phyloP scores from a whole-genome alignment of 495 filamentous ascomycete genomes.

The Jackrogersella multiformis region DNA sequence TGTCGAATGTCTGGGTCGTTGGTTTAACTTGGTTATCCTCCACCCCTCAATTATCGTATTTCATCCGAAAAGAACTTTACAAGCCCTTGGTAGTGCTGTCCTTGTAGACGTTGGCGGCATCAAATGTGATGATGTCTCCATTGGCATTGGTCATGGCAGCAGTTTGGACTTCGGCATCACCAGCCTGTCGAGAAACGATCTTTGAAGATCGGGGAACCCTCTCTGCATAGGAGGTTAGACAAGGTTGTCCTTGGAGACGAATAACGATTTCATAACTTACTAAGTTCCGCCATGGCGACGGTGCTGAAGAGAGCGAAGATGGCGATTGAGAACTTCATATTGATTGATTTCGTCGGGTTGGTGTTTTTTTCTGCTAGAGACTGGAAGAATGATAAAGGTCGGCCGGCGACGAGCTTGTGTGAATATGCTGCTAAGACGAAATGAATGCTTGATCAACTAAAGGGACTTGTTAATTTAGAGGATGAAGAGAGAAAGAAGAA shows the following conservation, averaged over 20 bases:
- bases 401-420: constrained; percentile 57
- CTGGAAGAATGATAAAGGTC: constrained; percentile 50
- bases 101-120: constrained; percentile 50
- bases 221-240: constrained; percentile 26
- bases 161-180: constrained; percentile 39
- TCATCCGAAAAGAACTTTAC: constrained; percentile 29
- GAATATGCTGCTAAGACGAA: constrained; percentile 42
- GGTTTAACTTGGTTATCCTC: constrained; percentile 11
- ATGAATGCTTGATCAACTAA: constrained; percentile 40
- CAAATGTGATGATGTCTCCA: constrained; percentile 55
- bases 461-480: constrained; percentile 26
- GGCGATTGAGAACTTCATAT: constrained; percentile 62
- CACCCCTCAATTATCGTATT: background rate
- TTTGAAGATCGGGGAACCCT: constrained; percentile 38
- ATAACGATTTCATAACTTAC: constrained; percentile 14
- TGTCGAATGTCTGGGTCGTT: constrained; percentile 22
- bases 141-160: constrained; percentile 54
- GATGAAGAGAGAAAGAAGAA: constrained; percentile 29
- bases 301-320: constrained; percentile 57
- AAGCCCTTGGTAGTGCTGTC: constrained; percentile 38
- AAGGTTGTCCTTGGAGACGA: background rate
- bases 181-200: constrained; percentile 44
- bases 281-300: constrained; percentile 55
- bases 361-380: constrained; percentile 14
- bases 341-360: too few species aligned